A percentile compares a stretch with the other conserved stretches of the same genome.
Conservation (phyloP, 768 basidiomycete species). For the Chiua virens region DNA sequence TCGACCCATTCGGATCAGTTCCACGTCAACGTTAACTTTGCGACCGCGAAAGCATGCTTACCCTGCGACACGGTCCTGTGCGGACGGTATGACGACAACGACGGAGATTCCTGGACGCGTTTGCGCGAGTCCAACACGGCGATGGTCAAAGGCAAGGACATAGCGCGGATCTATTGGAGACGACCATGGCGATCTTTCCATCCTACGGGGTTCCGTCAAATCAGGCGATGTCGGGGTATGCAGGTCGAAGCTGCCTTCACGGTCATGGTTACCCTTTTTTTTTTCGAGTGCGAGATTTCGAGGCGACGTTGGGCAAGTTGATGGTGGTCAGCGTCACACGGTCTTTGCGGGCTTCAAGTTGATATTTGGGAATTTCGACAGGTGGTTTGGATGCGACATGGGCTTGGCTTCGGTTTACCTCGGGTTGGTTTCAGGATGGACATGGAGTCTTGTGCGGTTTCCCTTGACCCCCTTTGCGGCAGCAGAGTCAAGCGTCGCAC, state of each 20-base stretch:
- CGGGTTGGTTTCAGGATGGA: no score
- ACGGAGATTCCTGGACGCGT: background rate
- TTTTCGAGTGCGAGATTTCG: no score
- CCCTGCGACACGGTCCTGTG: slow-evolving; percentile 2
- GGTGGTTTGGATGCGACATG: no score
- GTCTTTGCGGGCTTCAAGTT: no score
- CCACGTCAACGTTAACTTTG: background rate
- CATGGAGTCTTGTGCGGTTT: no score
- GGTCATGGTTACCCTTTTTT: no score
- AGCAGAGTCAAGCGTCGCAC: no score
- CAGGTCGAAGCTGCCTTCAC: background rate
- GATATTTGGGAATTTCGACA: no score
- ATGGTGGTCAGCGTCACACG: no score
- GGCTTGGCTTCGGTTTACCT: no score
- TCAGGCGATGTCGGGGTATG: background rate
- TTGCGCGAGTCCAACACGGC: background rate
- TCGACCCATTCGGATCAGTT: background rate
- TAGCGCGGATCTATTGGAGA: background rate
- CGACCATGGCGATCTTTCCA: background rate
- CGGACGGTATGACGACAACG: background rate
- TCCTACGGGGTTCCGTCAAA: background rate
- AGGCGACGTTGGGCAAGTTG: no score
- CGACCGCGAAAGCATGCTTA: background rate
- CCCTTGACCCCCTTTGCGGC: no score
- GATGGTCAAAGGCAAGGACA: background rate